A percentile compares a stretch with the other conserved stretches of the same genome.
phyloP scores from a whole-genome alignment of 2,329 filamentous ascomycete genomes.

The Macrophomina pseudophaseolina region DNA sequence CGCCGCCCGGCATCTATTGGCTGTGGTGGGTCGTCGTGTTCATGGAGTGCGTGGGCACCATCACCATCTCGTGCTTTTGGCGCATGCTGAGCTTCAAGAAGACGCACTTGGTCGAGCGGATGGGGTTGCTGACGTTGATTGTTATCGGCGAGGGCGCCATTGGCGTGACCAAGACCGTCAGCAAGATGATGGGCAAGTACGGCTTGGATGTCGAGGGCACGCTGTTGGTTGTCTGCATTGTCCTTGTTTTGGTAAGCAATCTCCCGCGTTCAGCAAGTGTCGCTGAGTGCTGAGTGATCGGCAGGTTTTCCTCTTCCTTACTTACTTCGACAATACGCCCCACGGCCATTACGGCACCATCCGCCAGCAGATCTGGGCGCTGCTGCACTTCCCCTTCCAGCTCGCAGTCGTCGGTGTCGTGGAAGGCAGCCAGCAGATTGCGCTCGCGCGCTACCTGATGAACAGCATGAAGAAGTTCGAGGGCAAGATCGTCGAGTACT shows the following conservation, averaged over 20 bases:
- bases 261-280: neutral
- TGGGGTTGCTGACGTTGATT: slow-evolving; percentile 68
- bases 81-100: slow-evolving; percentile 64
- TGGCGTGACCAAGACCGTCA: slow-evolving; percentile 62
- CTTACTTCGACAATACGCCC: slow-evolving; percentile 64
- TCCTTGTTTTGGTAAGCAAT: slow-evolving; percentile 40
- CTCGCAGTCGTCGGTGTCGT: slow-evolving; percentile 67
- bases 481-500: slow-evolving; percentile 47
- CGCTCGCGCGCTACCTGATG: slow-evolving; percentile 52
- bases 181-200: slow-evolving; percentile 43
- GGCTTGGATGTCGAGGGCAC: slow-evolving; percentile 42
- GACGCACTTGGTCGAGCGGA: slow-evolving; percentile 67
- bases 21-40: slow-evolving; percentile 52
- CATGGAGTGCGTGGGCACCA: slow-evolving; percentile 58
- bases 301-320: slow-evolving; percentile 64
- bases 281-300: neutral
- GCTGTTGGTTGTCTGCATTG: slow-evolving; percentile 44
- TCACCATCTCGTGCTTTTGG: slow-evolving; percentile 61
- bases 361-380: slow-evolving; percentile 64
- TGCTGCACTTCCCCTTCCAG: slow-evolving; percentile 68
- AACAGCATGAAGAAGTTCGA: slow-evolving; percentile 51
- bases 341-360: slow-evolving; percentile 56
- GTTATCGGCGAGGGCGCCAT: slow-evolving; percentile 71
- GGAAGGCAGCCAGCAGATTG: slow-evolving; percentile 65
- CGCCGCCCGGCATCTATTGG: slow-evolving; percentile 36